phyloP scores from a whole-genome alignment of 345 rosid species.

The Anastatica hierochuntica region DNA sequence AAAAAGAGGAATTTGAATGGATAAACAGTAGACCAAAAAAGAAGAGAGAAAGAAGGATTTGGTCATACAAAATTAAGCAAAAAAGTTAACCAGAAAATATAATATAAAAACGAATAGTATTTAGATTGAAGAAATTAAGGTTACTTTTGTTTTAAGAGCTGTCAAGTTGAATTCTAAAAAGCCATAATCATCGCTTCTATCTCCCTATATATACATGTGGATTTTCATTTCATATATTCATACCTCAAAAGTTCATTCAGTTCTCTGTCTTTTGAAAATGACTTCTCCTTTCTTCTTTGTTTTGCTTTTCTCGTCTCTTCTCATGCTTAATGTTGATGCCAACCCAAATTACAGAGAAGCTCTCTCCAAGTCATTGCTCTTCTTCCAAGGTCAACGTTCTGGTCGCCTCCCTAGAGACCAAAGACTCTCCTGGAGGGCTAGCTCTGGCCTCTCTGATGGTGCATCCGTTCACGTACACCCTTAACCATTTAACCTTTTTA shows the following conservation, averaged over 20 bases:
- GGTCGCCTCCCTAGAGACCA: constrained; percentile 58
- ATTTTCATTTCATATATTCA: neutral
- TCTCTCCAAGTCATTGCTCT: constrained; percentile 60
- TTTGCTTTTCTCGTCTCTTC: constrained; percentile 18
- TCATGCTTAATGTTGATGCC: constrained; percentile 15
- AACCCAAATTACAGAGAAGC: constrained; percentile 82
- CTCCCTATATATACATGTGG: neutral
- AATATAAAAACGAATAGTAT: too few relatives aligned
- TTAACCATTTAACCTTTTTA: neutral
- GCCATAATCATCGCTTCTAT: constrained; percentile 25
- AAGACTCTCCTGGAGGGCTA: constrained; percentile 57
- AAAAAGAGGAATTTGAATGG: neutral
- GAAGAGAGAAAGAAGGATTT: neutral
- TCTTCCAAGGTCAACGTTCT: constrained; percentile 90
- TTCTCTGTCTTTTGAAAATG: constrained; percentile 3
- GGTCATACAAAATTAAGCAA: constrained; percentile 2
- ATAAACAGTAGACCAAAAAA: constrained; percentile 5
- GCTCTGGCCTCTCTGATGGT: constrained; percentile 79
- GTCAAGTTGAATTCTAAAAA: constrained; percentile 10
- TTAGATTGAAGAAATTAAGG: constrained; percentile 17
- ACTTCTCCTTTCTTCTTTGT: constrained; percentile 19
- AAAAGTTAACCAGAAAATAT: neutral
- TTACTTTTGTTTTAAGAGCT: constrained; percentile 9
- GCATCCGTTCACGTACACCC: constrained; percentile 41
- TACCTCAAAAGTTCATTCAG: neutral